Percentiles rank a stretch among this genome's conserved stretches.
Conservation (phyloP, 2,329 filamentous ascomycete genomes). For the Emericellopsis atlantica region DNA sequence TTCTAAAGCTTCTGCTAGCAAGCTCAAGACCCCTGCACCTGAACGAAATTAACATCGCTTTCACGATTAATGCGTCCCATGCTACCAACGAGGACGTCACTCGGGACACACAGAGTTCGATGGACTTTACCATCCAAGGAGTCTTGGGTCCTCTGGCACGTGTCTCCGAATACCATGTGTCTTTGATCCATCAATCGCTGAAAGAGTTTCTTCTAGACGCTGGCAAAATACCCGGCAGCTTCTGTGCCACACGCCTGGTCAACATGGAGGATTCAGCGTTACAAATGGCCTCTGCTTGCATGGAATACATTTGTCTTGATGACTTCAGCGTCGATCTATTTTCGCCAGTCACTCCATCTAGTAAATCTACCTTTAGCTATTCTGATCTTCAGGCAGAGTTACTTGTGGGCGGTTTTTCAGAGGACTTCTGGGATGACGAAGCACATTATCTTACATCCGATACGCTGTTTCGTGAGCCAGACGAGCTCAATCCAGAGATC, state of each 20-base stretch:
- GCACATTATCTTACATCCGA: conserved; percentile 6
- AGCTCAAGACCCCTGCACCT: conserved; percentile 18
- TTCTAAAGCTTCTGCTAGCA: conserved; percentile 19
- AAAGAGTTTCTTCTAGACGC: conserved; percentile 19
- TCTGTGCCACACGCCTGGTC: conserved; percentile 3
- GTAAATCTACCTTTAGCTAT: too few species aligned
- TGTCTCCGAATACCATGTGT: conserved; percentile 15
- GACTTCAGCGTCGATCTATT: conserved; percentile 19
- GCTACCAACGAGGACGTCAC: conserved; percentile 9
- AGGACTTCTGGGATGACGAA: too few species aligned
- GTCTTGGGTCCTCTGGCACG: conserved; percentile 18
- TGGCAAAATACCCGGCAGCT: neutral
- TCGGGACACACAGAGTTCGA: conserved; percentile 12
- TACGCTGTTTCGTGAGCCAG: conserved; percentile 12
- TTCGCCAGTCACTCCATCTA: neutral
- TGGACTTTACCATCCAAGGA: conserved; percentile 14
- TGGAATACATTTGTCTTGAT: conserved; percentile 16
- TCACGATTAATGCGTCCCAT: conserved; percentile 13
- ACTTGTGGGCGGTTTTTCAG: too few species aligned
- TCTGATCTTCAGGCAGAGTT: too few species aligned
- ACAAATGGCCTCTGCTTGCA: conserved; percentile 8
- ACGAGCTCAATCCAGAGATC: conserved; percentile 8
- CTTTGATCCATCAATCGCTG: conserved; percentile 20
- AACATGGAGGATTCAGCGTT: conserved; percentile 5
- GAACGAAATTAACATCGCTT: conserved; percentile 19